Evolutionary conservation across 345 rosid species (phyloP).

Genomic region (Nasturtium officinale): DNA sequence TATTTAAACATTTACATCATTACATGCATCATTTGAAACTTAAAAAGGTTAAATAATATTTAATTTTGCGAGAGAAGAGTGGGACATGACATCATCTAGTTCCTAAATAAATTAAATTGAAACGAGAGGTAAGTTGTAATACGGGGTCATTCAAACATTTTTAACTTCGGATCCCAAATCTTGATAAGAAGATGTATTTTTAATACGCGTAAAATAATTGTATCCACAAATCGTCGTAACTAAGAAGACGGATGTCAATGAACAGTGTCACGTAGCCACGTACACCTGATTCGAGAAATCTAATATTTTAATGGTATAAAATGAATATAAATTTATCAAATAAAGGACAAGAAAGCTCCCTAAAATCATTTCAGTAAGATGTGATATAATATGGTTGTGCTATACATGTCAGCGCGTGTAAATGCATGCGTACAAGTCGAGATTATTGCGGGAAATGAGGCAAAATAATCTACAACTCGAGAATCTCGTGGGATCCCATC

Average conservation of each 20-base stretch:
- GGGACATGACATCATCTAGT: background rate
- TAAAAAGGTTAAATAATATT: background rate
- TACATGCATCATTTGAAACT: background rate
- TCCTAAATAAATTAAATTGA: too few species aligned
- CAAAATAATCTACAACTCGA: constrained; percentile 10
- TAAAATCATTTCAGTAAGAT: background rate
- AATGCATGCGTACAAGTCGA: background rate
- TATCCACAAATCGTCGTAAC: background rate
- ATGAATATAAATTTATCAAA: background rate
- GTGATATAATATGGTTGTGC: background rate
- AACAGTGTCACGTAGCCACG: background rate
- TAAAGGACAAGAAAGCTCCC: background rate
- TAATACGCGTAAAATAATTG: background rate
- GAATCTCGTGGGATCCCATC: constrained; percentile 24
- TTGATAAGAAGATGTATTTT: background rate
- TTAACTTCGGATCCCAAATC: background rate
- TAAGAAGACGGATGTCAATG: background rate
- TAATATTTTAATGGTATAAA: background rate
- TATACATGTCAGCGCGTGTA: constrained; percentile 10
- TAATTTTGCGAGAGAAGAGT: background rate
- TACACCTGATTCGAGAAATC: background rate
- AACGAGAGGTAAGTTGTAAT: background rate
- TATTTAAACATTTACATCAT: background rate
- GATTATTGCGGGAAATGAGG: constrained; percentile 5
- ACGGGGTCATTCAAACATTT: background rate